Percentiles rank a stretch among this genome's conserved stretches.
phyloP scores from a whole-genome alignment of 148 eudicot genomes.

The Mesembryanthemum crystallinum region DNA sequence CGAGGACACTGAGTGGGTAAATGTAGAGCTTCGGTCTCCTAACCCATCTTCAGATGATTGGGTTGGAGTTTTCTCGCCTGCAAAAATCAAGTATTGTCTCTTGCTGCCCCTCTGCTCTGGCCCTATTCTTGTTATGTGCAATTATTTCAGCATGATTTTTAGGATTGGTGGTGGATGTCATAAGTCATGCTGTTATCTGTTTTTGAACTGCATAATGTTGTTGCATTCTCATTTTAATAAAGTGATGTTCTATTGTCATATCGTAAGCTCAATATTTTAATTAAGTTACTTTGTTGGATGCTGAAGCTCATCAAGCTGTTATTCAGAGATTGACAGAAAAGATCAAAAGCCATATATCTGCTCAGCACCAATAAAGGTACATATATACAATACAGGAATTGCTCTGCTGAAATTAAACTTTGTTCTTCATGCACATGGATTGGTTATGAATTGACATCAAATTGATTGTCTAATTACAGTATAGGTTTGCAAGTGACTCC shows the following conservation, averaged over 20 bases:
- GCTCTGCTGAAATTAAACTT: neutral
- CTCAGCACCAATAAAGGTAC: conserved; percentile 88
- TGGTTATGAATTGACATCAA: neutral
- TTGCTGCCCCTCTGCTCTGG: neutral
- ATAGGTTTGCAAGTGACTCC: conserved; percentile 54
- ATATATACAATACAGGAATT: neutral
- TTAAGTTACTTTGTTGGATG: neutral
- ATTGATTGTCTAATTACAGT: conserved; percentile 46
- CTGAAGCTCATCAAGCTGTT: conserved; percentile 67
- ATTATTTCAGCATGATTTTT: conserved; percentile 11
- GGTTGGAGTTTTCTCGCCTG: conserved; percentile 95
- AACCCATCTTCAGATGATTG: conserved; percentile 73
- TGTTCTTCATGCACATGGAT: neutral
- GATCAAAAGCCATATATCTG: conserved; percentile 69
- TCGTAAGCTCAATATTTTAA: conserved; percentile 13
- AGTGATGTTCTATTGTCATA: neutral
- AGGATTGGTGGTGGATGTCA: neutral
- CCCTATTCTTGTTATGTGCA: neutral
- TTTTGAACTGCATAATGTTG: neutral
- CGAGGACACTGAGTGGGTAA: conserved; percentile 73
- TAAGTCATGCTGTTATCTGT: neutral
- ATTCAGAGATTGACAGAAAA: conserved; percentile 37
- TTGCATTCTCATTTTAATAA: conserved; percentile 4
- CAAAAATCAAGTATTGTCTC: conserved; percentile 40
- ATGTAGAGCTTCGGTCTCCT: conserved; percentile 46